Conservation (phyloP, 257 asterid species). For the Solanum virginianum region DNA sequence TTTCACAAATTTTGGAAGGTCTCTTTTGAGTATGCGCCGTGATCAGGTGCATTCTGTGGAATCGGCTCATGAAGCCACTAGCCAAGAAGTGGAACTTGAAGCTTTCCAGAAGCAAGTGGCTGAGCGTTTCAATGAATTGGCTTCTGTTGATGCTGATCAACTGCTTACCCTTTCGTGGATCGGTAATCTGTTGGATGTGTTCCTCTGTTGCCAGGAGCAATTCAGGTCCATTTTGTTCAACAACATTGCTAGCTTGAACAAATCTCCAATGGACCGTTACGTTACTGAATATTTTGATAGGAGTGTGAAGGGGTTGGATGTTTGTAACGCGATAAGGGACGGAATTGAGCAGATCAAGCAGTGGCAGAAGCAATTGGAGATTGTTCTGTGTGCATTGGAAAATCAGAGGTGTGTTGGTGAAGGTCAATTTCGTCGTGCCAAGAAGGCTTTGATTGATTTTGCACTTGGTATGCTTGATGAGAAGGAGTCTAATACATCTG, state of each 20-base stretch:
- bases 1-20: constrained; percentile 43
- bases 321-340: constrained; percentile 84
- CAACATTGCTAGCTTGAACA: constrained; percentile 23
- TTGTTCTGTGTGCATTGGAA: constrained; percentile 58
- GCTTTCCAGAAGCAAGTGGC: constrained; percentile 55
- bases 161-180: constrained; percentile 68
- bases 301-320: constrained; percentile 78
- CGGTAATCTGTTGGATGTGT: constrained; percentile 54
- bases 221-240: constrained; percentile 45
- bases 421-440: constrained; percentile 88
- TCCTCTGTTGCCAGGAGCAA: constrained; percentile 75
- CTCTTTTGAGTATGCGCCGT: constrained; percentile 51
- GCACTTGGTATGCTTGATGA: constrained; percentile 85
- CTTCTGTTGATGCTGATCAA: constrained; percentile 25
- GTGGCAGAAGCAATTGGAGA: constrained; percentile 85
- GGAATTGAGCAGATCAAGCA: constrained; percentile 86
- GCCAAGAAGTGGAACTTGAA: constrained; percentile 43
- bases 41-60: constrained; percentile 85
- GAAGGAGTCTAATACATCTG: constrained; percentile 26
- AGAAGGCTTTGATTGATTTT: constrained; percentile 62
- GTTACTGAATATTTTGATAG: constrained; percentile 65
- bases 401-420: constrained; percentile 65
- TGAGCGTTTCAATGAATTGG: constrained; percentile 41
- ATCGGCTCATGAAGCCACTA: constrained; percentile 25
- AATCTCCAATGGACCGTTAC: constrained; percentile 55